These are phyloP conservation scores for Aspergillus carlsbadensis DNA, from an alignment of 495 filamentous ascomycete species.

Conservation along the genomic window DNA sequence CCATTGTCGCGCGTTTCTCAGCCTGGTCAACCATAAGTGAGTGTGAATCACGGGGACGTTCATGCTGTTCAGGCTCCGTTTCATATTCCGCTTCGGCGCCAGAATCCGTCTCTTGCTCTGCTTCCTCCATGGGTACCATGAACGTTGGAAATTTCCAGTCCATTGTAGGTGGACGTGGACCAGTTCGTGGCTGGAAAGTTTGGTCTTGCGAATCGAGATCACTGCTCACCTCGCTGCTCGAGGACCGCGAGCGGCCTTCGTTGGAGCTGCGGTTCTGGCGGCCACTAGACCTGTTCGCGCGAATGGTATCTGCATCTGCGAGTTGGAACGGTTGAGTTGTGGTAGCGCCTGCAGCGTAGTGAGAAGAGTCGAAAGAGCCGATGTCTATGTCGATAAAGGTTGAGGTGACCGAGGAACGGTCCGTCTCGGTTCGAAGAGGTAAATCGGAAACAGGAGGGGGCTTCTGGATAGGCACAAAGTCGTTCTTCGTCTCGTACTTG, in stretches of 20 bases:
- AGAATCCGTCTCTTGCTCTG: background rate
- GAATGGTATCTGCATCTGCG: conserved; percentile 50
- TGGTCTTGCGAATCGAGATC: conserved; percentile 25
- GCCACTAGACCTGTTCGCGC: conserved; percentile 46
- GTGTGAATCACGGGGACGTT: conserved; percentile 4
- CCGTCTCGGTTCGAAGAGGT: conserved; percentile 49
- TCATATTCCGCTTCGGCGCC: conserved; percentile 9
- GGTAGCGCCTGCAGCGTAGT: conserved; percentile 47
- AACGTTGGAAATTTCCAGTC: conserved; percentile 50
- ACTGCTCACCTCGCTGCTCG: conserved; percentile 28
- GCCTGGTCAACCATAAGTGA: conserved; percentile 6
- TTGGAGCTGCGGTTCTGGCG: conserved; percentile 37
- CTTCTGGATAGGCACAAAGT: conserved; percentile 42
- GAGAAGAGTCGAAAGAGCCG: conserved; percentile 46
- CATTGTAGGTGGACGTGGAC: conserved; percentile 48
- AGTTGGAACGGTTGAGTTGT: conserved; percentile 47
- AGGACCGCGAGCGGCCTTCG: conserved; percentile 35
- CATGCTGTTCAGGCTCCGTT: conserved; percentile 25
- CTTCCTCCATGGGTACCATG: conserved; percentile 25
- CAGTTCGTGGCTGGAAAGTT: conserved; percentile 32
- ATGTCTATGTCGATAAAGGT: conserved; percentile 51
- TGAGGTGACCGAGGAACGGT: conserved; percentile 48
- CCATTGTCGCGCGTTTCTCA: conserved; percentile 23
- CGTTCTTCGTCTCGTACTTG: conserved; percentile 48
- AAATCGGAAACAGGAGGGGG: conserved; percentile 41